These are phyloP conservation scores for Zopfia rhizophila DNA, from an alignment of 2,329 filamentous ascomycete species.

Conservation along the genomic window DNA sequence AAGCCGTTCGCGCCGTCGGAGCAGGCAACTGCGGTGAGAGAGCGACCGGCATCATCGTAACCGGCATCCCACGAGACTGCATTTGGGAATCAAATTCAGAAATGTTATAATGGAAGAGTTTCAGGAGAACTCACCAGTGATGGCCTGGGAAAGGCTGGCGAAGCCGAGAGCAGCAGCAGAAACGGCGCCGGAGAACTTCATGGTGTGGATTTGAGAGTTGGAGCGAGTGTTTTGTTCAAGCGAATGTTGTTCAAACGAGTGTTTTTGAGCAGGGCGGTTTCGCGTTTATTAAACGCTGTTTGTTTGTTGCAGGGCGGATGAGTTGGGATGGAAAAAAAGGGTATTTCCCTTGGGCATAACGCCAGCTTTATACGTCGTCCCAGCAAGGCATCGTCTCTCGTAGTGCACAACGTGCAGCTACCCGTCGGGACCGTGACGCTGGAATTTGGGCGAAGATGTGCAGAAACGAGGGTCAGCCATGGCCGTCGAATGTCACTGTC, in stretches of 20 bases:
- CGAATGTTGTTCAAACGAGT: conserved; percentile 8
- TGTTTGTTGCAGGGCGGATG: conserved; percentile 8
- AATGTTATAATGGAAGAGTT: conserved; percentile 5
- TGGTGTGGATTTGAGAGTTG: conserved; percentile 28
- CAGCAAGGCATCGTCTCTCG: conserved; percentile 21
- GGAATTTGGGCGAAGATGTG: conserved; percentile 31
- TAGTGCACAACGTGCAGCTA: conserved; percentile 23
- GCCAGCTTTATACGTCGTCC: conserved; percentile 40
- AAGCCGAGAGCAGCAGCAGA: conserved; percentile 38
- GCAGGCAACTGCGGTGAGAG: conserved; percentile 70
- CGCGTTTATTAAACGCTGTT: too few species aligned
- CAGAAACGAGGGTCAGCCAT: conserved; percentile 32
- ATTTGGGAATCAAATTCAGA: too few species aligned
- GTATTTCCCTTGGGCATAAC: conserved; percentile 16
- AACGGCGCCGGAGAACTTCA: conserved; percentile 45
- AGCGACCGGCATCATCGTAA: conserved; percentile 71
- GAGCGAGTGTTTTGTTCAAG: background rate
- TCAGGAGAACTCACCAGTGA: conserved; percentile 35
- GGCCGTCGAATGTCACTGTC: conserved; percentile 29
- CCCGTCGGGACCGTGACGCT: conserved; percentile 30
- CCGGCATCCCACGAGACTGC: conserved; percentile 76
- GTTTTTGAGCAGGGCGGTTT: conserved; percentile 14
- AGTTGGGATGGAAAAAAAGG: conserved; percentile 28
- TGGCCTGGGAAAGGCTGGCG: conserved; percentile 44
- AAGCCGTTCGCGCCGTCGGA: conserved; percentile 75